Percentiles rank a stretch among this genome's conserved stretches.
Evolutionary conservation across 352 stramenopile species (phyloP).

Genomic region (Phytopythium vexans): DNA sequence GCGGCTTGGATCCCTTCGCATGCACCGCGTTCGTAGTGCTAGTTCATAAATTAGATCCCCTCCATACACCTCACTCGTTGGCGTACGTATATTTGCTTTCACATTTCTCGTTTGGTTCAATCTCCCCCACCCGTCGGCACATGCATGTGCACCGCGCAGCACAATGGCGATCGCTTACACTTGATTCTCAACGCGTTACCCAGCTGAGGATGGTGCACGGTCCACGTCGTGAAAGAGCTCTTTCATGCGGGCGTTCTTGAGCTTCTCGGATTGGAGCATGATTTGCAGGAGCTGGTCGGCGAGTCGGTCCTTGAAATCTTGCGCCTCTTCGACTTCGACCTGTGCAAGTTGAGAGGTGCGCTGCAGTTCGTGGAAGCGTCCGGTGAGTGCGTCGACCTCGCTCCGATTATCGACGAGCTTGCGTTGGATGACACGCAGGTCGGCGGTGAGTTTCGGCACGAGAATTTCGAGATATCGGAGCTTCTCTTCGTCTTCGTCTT

Average conservation of each 20-base stretch:
- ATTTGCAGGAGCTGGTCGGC: conserved; percentile 78
- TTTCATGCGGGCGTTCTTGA: conserved; percentile 76
- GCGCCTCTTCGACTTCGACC: conserved; percentile 65
- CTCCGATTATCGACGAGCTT: conserved; percentile 44
- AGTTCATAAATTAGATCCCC: conserved; percentile 35
- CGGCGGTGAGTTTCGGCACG: conserved; percentile 46
- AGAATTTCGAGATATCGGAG: conserved; percentile 63
- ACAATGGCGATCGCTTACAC: neutral
- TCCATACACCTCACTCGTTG: neutral
- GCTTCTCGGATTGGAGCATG: conserved; percentile 53
- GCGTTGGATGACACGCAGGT: conserved; percentile 45
- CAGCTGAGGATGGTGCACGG: neutral
- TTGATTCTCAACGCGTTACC: neutral
- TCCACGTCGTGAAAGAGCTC: conserved; percentile 72
- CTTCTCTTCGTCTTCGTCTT: conserved; percentile 51
- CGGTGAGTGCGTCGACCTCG: conserved; percentile 30
- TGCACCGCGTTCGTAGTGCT: conserved; percentile 9
- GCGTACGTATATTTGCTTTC: no score
- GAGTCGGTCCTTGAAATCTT: conserved; percentile 72
- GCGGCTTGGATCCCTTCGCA: no score
- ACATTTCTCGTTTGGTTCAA: no score
- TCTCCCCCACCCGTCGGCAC: conserved; percentile 1
- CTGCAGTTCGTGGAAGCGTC: conserved; percentile 33
- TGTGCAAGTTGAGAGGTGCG: conserved; percentile 51
- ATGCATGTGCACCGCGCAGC: conserved; percentile 1